Conservation (phyloP, 2,329 filamentous ascomycete species). For the Aspergillus luchuensis region DNA sequence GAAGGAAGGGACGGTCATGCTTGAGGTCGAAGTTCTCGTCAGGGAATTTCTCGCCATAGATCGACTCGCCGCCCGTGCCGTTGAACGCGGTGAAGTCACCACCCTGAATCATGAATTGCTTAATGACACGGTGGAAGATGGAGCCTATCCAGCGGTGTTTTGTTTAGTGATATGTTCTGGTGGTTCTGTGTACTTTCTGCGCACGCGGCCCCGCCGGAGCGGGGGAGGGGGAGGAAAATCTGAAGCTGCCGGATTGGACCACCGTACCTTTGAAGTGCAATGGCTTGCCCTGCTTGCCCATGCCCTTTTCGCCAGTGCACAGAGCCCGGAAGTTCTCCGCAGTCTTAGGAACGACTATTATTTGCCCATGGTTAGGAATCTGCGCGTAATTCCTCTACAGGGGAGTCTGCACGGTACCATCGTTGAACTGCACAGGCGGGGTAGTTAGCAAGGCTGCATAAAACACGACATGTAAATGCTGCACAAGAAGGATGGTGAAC, state of each 20-base stretch:
- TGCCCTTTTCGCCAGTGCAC: constrained; percentile 92
- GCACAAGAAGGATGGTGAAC: constrained; percentile 29
- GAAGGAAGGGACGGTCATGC: constrained; percentile 88
- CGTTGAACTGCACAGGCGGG: constrained; percentile 46
- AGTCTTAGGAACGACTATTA: constrained; percentile 80
- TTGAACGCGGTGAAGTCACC: constrained; percentile 96
- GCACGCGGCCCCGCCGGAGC: not conserved
- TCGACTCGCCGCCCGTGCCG: constrained; percentile 93
- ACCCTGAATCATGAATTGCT: constrained; percentile 98
- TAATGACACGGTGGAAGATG: constrained; percentile 93
- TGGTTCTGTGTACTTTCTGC: not conserved
- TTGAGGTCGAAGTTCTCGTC: constrained; percentile 94
- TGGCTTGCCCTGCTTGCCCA: constrained; percentile 76
- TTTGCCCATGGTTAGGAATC: constrained; percentile 52
- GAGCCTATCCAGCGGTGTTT: constrained; percentile 57
- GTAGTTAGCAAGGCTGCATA: constrained; percentile 12
- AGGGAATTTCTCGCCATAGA: constrained; percentile 95
- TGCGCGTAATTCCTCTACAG: not conserved
- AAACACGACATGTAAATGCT: not conserved
- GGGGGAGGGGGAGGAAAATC: constrained; percentile 5
- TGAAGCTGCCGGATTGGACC: not conserved
- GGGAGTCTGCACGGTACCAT: constrained; percentile 41
- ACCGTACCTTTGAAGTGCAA: constrained; percentile 78
- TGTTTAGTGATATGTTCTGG: not conserved
- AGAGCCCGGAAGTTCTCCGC: constrained; percentile 94